A percentile compares a stretch with the other conserved stretches of the same genome.
These are phyloP conservation scores for Beta macrorhiza DNA, from an alignment of 179 eudicot species.

Conservation along the genomic window DNA sequence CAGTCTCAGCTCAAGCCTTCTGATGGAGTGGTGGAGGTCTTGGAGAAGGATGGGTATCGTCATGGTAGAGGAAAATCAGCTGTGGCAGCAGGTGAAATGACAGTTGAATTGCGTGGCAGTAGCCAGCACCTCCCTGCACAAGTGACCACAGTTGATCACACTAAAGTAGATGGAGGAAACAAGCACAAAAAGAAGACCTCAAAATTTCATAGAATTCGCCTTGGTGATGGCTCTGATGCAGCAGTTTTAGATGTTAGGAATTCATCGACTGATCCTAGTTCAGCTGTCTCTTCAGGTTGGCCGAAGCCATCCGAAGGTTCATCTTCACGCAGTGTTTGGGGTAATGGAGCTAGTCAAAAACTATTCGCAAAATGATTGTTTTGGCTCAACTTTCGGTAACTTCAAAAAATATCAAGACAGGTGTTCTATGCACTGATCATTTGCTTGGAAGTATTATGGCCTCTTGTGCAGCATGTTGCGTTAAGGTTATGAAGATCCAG, in stretches of 20 bases:
- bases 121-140: constrained; percentile 17
- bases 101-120: constrained; percentile 23
- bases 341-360: constrained; percentile 37
- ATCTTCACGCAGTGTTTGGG: constrained; percentile 39
- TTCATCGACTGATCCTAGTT: constrained; percentile 38
- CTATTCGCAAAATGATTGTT: constrained; percentile 30
- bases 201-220: constrained; percentile 68
- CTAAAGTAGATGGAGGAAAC: constrained; percentile 44
- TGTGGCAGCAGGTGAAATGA: constrained; percentile 27
- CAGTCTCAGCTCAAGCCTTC: constrained; percentile 58
- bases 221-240: constrained; percentile 67
- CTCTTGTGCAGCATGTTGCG: constrained; percentile 24
- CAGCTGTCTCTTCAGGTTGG: constrained; percentile 31
- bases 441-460: constrained; percentile 6
- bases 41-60: constrained; percentile 82
- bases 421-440: not conserved
- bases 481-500: not conserved
- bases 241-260: constrained; percentile 47
- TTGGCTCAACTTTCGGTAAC: not conserved
- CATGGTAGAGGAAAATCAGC: constrained; percentile 49
- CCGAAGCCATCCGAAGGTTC: constrained; percentile 32
- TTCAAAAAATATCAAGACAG: not conserved
- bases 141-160: constrained; percentile 32
- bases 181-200: constrained; percentile 75
- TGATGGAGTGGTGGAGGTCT: constrained; percentile 67